A percentile compares a stretch with the other conserved stretches of the same genome.
phyloP scores from a whole-genome alignment of 352 stramenopile species.

The Albugo candida region DNA sequence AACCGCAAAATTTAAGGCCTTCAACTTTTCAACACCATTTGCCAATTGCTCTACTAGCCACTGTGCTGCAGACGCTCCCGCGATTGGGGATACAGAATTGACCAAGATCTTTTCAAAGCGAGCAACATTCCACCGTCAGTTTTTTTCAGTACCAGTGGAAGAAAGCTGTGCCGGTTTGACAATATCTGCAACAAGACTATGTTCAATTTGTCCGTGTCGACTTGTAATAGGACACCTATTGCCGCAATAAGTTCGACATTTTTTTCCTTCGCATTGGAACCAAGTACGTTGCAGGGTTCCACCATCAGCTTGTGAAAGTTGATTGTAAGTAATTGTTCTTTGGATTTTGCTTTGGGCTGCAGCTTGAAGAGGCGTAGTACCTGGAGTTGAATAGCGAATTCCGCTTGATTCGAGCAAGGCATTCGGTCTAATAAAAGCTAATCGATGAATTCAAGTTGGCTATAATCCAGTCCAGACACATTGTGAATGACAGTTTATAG shows the following conservation, averaged over 20 bases:
- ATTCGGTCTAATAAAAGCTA: slow-evolving; percentile 40
- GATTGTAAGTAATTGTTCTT: slow-evolving; percentile 6
- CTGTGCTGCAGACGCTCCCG: slow-evolving; percentile 20
- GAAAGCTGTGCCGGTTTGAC: slow-evolving; percentile 12
- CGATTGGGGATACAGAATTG: neutral
- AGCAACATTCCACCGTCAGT: neutral
- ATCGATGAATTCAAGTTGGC: slow-evolving; percentile 54
- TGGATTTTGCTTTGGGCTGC: neutral
- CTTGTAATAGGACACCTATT: slow-evolving; percentile 25
- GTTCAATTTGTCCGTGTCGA: slow-evolving; percentile 47
- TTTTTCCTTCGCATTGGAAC: slow-evolving; percentile 18
- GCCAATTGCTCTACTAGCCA: slow-evolving; percentile 30
- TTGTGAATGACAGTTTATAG: slow-evolving; percentile 10
- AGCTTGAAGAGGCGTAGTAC: neutral
- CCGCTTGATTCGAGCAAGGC: slow-evolving; percentile 21
- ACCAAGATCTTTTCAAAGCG: neutral
- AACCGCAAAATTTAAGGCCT: slow-evolving; percentile 24
- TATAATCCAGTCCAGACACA: slow-evolving; percentile 34
- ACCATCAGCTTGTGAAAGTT: slow-evolving; percentile 53
- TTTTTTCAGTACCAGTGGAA: neutral
- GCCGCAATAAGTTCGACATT: slow-evolving; percentile 30
- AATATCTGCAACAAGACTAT: slow-evolving; percentile 57
- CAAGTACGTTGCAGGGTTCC: slow-evolving; percentile 33
- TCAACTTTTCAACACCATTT: slow-evolving; percentile 18
- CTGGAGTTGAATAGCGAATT: neutral